Conservation (phyloP, 2,329 filamentous ascomycete genomes). For the Ceratocystis cacaofunesta region DNA sequence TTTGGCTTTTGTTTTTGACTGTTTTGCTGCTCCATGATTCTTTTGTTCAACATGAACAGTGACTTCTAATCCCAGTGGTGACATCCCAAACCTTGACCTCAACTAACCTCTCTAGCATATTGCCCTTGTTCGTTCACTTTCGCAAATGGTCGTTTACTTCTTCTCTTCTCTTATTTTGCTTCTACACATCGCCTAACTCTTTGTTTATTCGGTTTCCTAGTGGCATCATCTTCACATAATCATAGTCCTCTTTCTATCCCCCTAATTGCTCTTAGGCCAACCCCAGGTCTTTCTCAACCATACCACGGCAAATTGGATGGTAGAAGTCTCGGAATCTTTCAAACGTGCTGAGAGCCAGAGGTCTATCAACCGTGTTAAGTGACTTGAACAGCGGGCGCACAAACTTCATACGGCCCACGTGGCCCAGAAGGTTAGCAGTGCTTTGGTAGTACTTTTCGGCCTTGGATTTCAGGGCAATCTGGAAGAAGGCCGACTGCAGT, state of each 20-base stretch:
- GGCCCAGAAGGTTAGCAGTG: slow-evolving; percentile 59
- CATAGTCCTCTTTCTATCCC: background rate
- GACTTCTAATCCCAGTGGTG: background rate
- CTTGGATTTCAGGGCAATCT: slow-evolving; percentile 60
- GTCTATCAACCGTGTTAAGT: slow-evolving; percentile 57
- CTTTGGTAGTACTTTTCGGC: slow-evolving; percentile 55
- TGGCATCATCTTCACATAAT: background rate
- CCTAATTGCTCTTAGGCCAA: slow-evolving; percentile 3
- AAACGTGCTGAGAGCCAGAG: slow-evolving; percentile 68
- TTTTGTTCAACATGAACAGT: background rate
- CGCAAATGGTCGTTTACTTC: background rate
- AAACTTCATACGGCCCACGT: slow-evolving; percentile 93
- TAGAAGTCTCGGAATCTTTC: slow-evolving; percentile 83
- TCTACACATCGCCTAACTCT: background rate
- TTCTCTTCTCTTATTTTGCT: background rate
- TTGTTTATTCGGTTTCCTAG: background rate
- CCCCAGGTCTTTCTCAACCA: slow-evolving; percentile 70
- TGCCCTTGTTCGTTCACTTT: no score
- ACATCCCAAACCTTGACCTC: background rate
- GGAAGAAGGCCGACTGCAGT: slow-evolving; percentile 65
- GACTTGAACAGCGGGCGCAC: slow-evolving; percentile 71
- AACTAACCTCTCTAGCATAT: no score
- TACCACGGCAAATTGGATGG: slow-evolving; percentile 76
- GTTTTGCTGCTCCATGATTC: background rate
- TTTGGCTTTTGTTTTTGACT: background rate